A percentile compares a stretch with the other conserved stretches of the same genome.
Evolutionary conservation across 164 flowering plant species (phyloP).

Genomic region (Euptelea pleiosperma): DNA sequence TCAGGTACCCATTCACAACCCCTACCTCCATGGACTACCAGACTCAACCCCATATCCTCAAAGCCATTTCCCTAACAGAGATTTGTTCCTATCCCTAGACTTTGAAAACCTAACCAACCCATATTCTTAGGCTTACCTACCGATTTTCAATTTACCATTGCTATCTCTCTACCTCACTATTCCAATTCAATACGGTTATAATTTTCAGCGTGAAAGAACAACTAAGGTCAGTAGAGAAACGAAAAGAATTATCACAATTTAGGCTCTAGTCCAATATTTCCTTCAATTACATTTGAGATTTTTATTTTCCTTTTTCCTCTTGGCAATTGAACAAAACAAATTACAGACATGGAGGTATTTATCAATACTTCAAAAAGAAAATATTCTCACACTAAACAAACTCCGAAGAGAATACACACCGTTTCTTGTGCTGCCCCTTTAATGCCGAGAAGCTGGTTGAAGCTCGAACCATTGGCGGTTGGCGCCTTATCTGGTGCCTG

Average conservation of each 20-base stretch:
- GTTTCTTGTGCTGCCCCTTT: constrained; percentile 95
- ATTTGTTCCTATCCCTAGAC: too few species aligned
- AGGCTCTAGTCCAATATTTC: too few species aligned
- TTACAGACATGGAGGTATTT: background rate
- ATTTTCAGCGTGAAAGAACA: background rate
- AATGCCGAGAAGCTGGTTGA: constrained; percentile 94
- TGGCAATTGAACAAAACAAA: background rate
- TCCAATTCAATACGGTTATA: background rate
- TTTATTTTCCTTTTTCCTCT: too few species aligned
- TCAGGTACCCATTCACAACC: too few species aligned
- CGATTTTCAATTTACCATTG: background rate
- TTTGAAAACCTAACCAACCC: too few species aligned
- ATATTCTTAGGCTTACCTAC: too few species aligned
- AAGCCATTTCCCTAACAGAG: too few species aligned
- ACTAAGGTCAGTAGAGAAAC: background rate
- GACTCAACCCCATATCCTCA: too few species aligned
- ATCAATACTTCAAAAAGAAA: background rate
- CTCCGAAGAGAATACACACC: constrained; percentile 29
- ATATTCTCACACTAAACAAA: background rate
- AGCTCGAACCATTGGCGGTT: constrained; percentile 54
- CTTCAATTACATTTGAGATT: too few species aligned
- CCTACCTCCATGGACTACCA: too few species aligned
- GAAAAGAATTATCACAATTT: too few species aligned
- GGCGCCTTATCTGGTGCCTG: constrained; percentile 75
- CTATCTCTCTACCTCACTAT: background rate